Percentiles rank a stretch among this genome's conserved stretches.
These are phyloP conservation scores for Fibroporia radiculosa DNA, from an alignment of 768 basidiomycete species.

Conservation along the genomic window DNA sequence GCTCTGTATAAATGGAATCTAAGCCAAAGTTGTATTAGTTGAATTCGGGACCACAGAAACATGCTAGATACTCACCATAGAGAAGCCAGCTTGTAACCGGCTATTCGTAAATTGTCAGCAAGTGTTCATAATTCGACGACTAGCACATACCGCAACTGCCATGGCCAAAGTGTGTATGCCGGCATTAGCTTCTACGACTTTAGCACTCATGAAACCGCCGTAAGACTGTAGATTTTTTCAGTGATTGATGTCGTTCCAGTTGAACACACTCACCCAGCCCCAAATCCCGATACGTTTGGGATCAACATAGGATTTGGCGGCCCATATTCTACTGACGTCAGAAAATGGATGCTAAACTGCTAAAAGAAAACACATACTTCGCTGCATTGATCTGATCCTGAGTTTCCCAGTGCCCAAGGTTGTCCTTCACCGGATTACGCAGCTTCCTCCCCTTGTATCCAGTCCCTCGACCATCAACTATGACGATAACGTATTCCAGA, in stretches of 20 bases:
- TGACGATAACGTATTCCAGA: conserved; percentile 77
- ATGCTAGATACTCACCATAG: conserved; percentile 44
- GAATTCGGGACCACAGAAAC: not conserved
- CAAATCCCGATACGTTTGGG: conserved; percentile 85
- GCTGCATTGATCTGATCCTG: conserved; percentile 87
- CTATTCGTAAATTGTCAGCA: conserved; percentile 27
- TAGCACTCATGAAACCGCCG: conserved; percentile 93
- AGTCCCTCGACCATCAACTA: conserved; percentile 90
- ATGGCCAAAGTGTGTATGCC: conserved; percentile 88
- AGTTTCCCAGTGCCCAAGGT: conserved; percentile 86
- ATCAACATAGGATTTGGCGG: conserved; percentile 83
- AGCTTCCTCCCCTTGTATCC: conserved; percentile 82
- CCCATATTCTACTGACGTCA: conserved; percentile 56
- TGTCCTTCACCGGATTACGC: conserved; percentile 81
- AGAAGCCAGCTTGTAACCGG: conserved; percentile 85
- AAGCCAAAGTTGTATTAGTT: not conserved
- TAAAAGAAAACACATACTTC: conserved; percentile 39
- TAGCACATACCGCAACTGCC: conserved; percentile 69
- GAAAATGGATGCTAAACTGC: conserved; percentile 2
- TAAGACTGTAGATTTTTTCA: conserved; percentile 56
- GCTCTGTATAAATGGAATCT: conserved; percentile 97
- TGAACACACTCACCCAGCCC: conserved; percentile 72
- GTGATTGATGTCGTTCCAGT: not conserved
- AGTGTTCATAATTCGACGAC: conserved; percentile 1
- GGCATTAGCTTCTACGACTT: conserved; percentile 85